Conservation (phyloP, 176 grass and related monocot species). For the Phyllostachys edulis region DNA sequence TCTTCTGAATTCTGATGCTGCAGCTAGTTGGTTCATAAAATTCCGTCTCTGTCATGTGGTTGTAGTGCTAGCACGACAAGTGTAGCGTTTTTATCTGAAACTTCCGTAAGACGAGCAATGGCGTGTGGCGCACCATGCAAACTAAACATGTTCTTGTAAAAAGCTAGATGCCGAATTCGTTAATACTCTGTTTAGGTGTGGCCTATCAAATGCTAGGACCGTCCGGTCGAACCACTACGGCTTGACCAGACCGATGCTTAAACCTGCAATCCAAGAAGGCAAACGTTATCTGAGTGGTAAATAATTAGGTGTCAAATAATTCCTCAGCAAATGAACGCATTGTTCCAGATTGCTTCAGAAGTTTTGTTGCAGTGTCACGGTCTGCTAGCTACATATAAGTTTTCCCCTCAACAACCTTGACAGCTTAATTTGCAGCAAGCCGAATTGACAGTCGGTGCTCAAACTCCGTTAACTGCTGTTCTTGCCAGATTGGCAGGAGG, state of each 20-base stretch:
- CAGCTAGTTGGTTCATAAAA: not conserved
- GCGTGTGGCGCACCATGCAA: not conserved
- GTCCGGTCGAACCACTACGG: too few species aligned
- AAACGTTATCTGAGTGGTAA: not conserved
- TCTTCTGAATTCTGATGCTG: not conserved
- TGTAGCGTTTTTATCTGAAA: too few species aligned
- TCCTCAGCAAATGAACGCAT: not conserved
- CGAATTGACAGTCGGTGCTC: not conserved
- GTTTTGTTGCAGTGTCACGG: not conserved
- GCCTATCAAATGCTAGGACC: too few species aligned
- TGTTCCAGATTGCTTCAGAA: not conserved
- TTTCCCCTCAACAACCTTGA: not conserved
- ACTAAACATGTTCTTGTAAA: not conserved
- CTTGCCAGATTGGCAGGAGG: not conserved
- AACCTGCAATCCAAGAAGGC: not conserved
- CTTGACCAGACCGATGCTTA: too few species aligned
- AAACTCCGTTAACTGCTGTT: not conserved
- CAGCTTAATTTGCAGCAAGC: not conserved
- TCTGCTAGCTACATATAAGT: not conserved
- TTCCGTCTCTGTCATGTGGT: not conserved
- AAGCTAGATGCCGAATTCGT: not conserved
- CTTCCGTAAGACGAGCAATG: not conserved
- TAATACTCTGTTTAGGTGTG: not conserved
- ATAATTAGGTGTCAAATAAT: not conserved
- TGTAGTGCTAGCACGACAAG: too few species aligned